Evolutionary conservation across 2,329 filamentous ascomycete species (phyloP).

Genomic region (Phoma sp.): DNA sequence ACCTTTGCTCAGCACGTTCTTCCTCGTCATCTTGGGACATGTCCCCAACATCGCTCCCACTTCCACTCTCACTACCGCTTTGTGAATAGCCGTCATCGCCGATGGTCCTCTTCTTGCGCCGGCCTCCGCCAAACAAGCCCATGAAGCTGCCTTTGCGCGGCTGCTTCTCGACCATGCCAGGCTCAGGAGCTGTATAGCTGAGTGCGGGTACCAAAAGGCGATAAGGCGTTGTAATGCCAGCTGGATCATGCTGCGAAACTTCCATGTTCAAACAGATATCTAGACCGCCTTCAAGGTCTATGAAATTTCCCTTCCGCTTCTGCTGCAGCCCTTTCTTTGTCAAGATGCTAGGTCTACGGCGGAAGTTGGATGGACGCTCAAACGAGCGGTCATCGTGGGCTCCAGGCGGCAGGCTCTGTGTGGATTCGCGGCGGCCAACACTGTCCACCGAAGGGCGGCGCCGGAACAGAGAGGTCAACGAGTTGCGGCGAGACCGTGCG

Average conservation of each 20-base stretch:
- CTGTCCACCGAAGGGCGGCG: conserved; percentile 42
- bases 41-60: conserved; percentile 34
- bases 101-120: conserved; percentile 29
- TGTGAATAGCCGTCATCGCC: conserved; percentile 45
- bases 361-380: conserved; percentile 50
- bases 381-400: conserved; percentile 22
- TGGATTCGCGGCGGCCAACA: conserved; percentile 31
- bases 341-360: conserved; percentile 53
- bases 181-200: conserved; percentile 48
- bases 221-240: conserved; percentile 88
- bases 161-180: conserved; percentile 24
- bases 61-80: conserved; percentile 33
- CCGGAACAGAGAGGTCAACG: conserved; percentile 43
- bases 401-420: conserved; percentile 31
- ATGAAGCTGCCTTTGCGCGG: conserved; percentile 41
- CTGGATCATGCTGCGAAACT: conserved; percentile 81
- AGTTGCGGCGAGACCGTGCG: conserved; percentile 41
- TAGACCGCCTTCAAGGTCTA: conserved; percentile 82
- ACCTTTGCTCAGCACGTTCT: conserved; percentile 39
- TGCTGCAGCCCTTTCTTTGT: conserved; percentile 49
- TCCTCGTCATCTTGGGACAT: conserved; percentile 42
- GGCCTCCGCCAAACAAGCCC: conserved; percentile 31
- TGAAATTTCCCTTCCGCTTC: conserved; percentile 40
- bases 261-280: conserved; percentile 91
- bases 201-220: conserved; percentile 83